Evolutionary conservation across 371 early-diverging fungal genomes (phyloP).

Genomic region (Dipsacomyces acuminosporus): DNA sequence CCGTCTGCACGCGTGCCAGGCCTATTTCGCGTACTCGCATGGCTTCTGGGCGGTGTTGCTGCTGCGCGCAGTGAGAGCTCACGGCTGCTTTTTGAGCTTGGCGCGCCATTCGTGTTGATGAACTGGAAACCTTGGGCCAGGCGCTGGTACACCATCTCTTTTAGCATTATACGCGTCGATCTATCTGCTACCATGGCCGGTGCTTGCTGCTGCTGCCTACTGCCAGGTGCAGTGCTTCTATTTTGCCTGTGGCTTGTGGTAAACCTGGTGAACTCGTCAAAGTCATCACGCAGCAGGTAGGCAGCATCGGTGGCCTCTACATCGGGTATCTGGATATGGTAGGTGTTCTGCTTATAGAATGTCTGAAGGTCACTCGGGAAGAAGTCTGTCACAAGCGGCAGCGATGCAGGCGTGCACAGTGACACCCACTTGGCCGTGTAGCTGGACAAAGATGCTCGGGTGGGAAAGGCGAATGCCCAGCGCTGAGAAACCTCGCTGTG

Average conservation of each 20-base stretch:
- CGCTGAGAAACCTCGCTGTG: constrained; percentile 40
- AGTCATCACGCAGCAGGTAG: constrained; percentile 14
- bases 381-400: constrained; percentile 90
- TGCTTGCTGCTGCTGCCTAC: background rate
- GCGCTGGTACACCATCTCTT: constrained; percentile 84
- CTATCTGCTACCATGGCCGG: constrained; percentile 4
- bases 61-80: background rate
- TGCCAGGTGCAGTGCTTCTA: too few relatives aligned
- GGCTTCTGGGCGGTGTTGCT: background rate
- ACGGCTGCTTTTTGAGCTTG: background rate
- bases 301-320: constrained; percentile 6
- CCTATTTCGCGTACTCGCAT: constrained; percentile 1
- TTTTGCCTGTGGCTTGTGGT: constrained; percentile 3
- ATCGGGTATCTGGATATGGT: constrained; percentile 51
- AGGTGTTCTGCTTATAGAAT: constrained; percentile 73
- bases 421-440: constrained; percentile 71
- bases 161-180: constrained; percentile 62
- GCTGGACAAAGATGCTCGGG: constrained; percentile 25
- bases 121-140: constrained; percentile 93
- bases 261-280: constrained; percentile 26
- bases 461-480: constrained; percentile 41
- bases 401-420: constrained; percentile 84
- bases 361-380: constrained; percentile 66
- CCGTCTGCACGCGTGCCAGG: constrained; percentile 5
- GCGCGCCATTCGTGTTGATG: constrained; percentile 17